phyloP scores from a whole-genome alignment of 1,284 basidiomycete species.

The Leccinum pseudoinsigne region DNA sequence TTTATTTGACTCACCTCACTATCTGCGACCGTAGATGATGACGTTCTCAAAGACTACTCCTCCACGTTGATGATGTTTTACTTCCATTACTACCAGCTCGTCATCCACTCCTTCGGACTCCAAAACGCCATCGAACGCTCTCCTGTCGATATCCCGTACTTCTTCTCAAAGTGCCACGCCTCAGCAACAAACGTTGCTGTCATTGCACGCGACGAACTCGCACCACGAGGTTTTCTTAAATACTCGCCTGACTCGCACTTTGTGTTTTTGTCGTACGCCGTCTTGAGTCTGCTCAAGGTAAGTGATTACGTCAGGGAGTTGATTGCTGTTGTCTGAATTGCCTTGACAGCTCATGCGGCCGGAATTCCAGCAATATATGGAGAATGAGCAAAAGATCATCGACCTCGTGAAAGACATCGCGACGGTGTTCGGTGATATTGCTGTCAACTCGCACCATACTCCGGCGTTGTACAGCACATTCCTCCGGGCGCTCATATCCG shows the following conservation, averaged over 20 bases:
- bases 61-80: slow-evolving; percentile 69
- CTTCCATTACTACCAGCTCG: slow-evolving; percentile 82
- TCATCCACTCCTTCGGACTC: slow-evolving; percentile 93
- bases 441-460: slow-evolving; percentile 77
- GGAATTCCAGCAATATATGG: slow-evolving; percentile 76
- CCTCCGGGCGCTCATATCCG: slow-evolving; percentile 75
- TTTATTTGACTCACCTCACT: slow-evolving; percentile 6
- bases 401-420: slow-evolving; percentile 80
- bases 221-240: slow-evolving; percentile 73
- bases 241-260: slow-evolving; percentile 93
- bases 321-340: slow-evolving; percentile 10
- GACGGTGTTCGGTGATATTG: slow-evolving; percentile 71
- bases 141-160: slow-evolving; percentile 78
- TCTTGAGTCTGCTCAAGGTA: slow-evolving; percentile 86
- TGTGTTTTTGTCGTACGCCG: slow-evolving; percentile 87
- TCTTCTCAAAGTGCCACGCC: slow-evolving; percentile 82
- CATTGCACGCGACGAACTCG: slow-evolving; percentile 76
- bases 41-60: slow-evolving; percentile 45
- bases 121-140: slow-evolving; percentile 88
- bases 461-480: slow-evolving; percentile 87
- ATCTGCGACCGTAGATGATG: slow-evolving; percentile 25
- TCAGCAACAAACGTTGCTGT: slow-evolving; percentile 70
- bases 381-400: slow-evolving; percentile 72
- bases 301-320: slow-evolving; percentile 20
- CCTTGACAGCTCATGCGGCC: slow-evolving; percentile 68